Evolutionary conservation across 2,329 filamentous ascomycete genomes (phyloP).

Genomic region (Pseudocercospora macadamiae): DNA sequence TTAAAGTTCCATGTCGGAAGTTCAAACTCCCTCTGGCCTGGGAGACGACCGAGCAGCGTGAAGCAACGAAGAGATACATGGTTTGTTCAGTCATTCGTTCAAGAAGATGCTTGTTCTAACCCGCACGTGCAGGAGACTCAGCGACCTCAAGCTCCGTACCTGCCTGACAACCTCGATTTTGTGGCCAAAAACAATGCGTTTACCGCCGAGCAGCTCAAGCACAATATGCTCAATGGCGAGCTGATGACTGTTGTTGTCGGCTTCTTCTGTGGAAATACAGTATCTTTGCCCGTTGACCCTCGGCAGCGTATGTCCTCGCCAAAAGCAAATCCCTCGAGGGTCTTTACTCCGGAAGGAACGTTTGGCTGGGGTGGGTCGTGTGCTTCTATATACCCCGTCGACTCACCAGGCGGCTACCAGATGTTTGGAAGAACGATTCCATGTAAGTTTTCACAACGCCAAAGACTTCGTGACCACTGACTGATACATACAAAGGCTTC

Average conservation of each 20-base stretch:
- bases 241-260: slow-evolving; percentile 59
- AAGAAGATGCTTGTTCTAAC: background rate
- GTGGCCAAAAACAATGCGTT: slow-evolving; percentile 59
- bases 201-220: slow-evolving; percentile 51
- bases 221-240: slow-evolving; percentile 55
- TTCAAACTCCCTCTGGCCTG: slow-evolving; percentile 50
- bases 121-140: slow-evolving; percentile 52
- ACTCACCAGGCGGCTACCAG: slow-evolving; percentile 61
- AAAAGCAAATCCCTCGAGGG: slow-evolving; percentile 60
- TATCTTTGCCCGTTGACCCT: slow-evolving; percentile 58
- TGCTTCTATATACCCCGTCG: slow-evolving; percentile 59
- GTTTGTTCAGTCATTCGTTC: background rate
- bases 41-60: slow-evolving; percentile 47
- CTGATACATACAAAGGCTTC: slow-evolving; percentile 52
- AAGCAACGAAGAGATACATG: slow-evolving; percentile 63
- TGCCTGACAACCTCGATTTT: slow-evolving; percentile 65
- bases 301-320: slow-evolving; percentile 57
- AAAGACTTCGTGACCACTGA: slow-evolving; percentile 18
- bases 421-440: slow-evolving; percentile 45
- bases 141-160: slow-evolving; percentile 62
- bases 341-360: slow-evolving; percentile 60
- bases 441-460: slow-evolving; percentile 5
- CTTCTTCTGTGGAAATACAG: slow-evolving; percentile 59
- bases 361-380: slow-evolving; percentile 60
- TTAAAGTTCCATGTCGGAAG: slow-evolving; percentile 46